Percentiles rank a stretch among this genome's conserved stretches.
These are phyloP conservation scores for Withania somnifera DNA, from an alignment of 305 asterid species.

Conservation along the genomic window DNA sequence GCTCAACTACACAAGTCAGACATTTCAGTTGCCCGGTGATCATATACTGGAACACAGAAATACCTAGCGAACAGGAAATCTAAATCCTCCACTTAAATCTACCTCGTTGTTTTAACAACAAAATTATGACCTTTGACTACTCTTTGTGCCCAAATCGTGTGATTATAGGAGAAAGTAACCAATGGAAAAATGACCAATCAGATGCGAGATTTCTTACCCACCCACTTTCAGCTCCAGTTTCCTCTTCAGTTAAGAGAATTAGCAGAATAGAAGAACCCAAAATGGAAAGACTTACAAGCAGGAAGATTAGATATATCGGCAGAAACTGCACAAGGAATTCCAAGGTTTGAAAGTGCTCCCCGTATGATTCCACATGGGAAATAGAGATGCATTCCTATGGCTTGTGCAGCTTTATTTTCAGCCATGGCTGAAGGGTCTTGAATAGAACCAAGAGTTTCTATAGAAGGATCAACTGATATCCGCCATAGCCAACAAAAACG, in stretches of 20 bases:
- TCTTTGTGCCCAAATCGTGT: neutral
- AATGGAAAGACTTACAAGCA: slow-evolving; percentile 55
- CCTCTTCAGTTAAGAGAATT: neutral
- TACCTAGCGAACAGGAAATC: neutral
- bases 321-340: slow-evolving; percentile 96
- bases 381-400: slow-evolving; percentile 91
- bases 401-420: slow-evolving; percentile 77
- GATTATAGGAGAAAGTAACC: too few species aligned
- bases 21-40: neutral
- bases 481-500: slow-evolving; percentile 80
- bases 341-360: slow-evolving; percentile 97
- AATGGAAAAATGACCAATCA: neutral
- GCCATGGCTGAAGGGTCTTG: slow-evolving; percentile 96
- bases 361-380: slow-evolving; percentile 97
- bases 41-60: neutral
- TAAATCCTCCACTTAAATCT: neutral
- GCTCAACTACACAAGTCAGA: neutral
- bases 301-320: slow-evolving; percentile 92
- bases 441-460: slow-evolving; percentile 54
- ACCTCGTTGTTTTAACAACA: neutral
- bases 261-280: neutral
- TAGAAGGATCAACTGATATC: slow-evolving; percentile 71
- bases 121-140: neutral
- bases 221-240: neutral
- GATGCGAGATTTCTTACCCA: neutral